Evolutionary conservation across 1,284 basidiomycete genomes (phyloP).

Genomic region (Sparassis latifolia): DNA sequence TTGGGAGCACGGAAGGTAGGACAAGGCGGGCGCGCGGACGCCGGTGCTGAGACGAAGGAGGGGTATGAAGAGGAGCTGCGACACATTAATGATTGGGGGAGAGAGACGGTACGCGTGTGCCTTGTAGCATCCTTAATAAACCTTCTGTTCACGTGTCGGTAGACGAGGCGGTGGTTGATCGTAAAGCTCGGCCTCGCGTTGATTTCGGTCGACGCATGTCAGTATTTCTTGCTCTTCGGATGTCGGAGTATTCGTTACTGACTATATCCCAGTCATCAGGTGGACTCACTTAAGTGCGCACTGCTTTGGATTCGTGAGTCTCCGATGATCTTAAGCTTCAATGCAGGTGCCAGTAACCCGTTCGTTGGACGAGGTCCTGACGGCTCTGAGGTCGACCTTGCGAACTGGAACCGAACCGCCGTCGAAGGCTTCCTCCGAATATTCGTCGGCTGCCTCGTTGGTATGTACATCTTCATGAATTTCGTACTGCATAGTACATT

Average conservation of each 20-base stretch:
- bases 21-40: constrained; percentile 4
- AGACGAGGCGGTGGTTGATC: constrained; percentile 55
- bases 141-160: background rate
- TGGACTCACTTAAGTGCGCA: constrained; percentile 61
- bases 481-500: background rate
- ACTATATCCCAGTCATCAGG: constrained; percentile 50
- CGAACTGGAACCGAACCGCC: constrained; percentile 31
- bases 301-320: background rate
- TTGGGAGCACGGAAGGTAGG: constrained; percentile 47
- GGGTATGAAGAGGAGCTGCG: background rate
- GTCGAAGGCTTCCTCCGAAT: constrained; percentile 48
- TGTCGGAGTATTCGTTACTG: background rate
- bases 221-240: constrained; percentile 20
- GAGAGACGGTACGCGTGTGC: constrained; percentile 15
- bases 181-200: constrained; percentile 51
- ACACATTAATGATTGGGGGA: constrained; percentile 2
- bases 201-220: constrained; percentile 65
- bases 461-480: constrained; percentile 24
- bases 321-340: background rate
- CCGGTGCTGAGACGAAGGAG: background rate
- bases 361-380: constrained; percentile 1
- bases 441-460: constrained; percentile 56
- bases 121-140: background rate
- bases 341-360: constrained; percentile 7
- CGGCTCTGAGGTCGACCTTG: constrained; percentile 9